Evolutionary conservation across 495 filamentous ascomycete genomes (phyloP).

Genomic region (Hyaloscypha bicolor): DNA sequence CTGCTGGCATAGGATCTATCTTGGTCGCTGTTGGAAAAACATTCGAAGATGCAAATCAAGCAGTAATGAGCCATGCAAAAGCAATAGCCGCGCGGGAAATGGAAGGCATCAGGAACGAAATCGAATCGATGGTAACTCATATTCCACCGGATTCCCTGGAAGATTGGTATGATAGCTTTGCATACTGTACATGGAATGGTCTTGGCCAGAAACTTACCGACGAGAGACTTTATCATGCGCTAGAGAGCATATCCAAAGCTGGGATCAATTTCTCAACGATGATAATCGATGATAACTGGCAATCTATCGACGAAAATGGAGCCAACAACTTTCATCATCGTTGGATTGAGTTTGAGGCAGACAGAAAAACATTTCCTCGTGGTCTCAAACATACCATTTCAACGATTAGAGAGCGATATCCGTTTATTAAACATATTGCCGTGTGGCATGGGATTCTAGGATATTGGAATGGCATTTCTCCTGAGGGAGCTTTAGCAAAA

Average conservation of each 20-base stretch:
- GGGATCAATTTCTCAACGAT: constrained; percentile 4
- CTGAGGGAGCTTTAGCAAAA: neutral
- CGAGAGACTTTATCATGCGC: constrained; percentile 5
- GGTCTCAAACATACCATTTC: constrained; percentile 7
- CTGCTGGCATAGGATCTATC: neutral
- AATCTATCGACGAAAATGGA: constrained; percentile 8
- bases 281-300: constrained; percentile 7
- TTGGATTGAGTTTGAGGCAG: constrained; percentile 9
- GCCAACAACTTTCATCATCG: constrained; percentile 6
- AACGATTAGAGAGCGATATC: constrained; percentile 6
- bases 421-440: constrained; percentile 3
- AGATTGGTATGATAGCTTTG: constrained; percentile 8
- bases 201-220: neutral
- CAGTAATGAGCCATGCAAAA: constrained; percentile 5
- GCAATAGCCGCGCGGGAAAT: neutral
- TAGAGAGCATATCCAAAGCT: constrained; percentile 1
- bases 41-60: constrained; percentile 5
- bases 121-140: constrained; percentile 3
- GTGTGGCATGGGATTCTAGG: constrained; percentile 6
- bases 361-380: constrained; percentile 8
- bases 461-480: constrained; percentile 8
- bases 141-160: constrained; percentile 1
- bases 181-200: constrained; percentile 11
- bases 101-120: constrained; percentile 1
- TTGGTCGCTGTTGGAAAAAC: constrained; percentile 2